Percentiles rank a stretch among this genome's conserved stretches.
Evolutionary conservation across 352 stramenopile species (phyloP).

Genomic region (Peronospora destructor): DNA sequence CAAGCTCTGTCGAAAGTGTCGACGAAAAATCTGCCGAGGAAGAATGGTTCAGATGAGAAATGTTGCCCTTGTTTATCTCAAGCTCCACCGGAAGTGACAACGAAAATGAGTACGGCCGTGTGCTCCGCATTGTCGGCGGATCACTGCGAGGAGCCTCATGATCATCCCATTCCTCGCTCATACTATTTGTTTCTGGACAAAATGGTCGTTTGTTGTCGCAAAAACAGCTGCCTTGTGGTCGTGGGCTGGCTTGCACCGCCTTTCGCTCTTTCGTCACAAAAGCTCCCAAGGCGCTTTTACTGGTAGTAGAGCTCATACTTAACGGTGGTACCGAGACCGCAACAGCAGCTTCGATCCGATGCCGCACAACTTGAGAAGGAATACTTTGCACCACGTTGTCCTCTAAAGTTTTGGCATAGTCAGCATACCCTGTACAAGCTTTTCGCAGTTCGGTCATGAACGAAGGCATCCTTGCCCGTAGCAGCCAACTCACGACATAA

Average conservation of each 20-base stretch:
- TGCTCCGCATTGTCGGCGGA: constrained; percentile 5
- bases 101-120: constrained; percentile 12
- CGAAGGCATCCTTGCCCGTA: constrained; percentile 44
- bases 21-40: not conserved
- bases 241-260: constrained; percentile 10
- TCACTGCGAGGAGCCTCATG: constrained; percentile 21
- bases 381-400: constrained; percentile 36
- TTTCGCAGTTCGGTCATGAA: constrained; percentile 59
- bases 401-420: constrained; percentile 38
- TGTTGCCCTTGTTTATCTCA: not conserved
- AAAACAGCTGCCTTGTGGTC: constrained; percentile 18
- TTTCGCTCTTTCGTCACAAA: constrained; percentile 21
- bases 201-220: constrained; percentile 14
- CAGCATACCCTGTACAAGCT: constrained; percentile 50
- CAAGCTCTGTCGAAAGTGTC: constrained; percentile 6
- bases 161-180: constrained; percentile 19
- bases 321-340: constrained; percentile 3
- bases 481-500: constrained; percentile 51
- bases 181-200: constrained; percentile 13
- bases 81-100: constrained; percentile 17
- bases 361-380: constrained; percentile 46
- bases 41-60: constrained; percentile 7
- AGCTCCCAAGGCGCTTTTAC: constrained; percentile 10
- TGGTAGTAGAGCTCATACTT: constrained; percentile 9
- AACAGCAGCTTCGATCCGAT: constrained; percentile 17